Percentiles rank a stretch among this genome's conserved stretches.
Conservation (phyloP, 352 stramenopile species). For the Phytophthora litchii region DNA sequence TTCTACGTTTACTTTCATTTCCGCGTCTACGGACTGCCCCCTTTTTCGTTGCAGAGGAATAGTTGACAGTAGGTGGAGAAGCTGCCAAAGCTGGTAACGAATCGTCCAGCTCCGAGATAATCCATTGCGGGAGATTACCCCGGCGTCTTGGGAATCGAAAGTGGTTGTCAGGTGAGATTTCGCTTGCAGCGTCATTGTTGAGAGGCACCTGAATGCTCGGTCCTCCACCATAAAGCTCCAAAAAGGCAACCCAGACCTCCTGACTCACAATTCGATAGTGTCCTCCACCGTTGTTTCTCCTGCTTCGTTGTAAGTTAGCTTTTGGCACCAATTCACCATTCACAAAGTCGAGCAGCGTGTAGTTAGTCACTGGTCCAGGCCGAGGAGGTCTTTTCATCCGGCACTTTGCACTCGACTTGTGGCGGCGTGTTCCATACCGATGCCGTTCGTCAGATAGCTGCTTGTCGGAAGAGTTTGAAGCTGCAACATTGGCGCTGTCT, state of each 20-base stretch:
- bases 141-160: slow-evolving; percentile 2
- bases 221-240: slow-evolving; percentile 63
- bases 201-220: slow-evolving; percentile 57
- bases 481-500: slow-evolving; percentile 12
- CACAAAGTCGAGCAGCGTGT: slow-evolving; percentile 68
- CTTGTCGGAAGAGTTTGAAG: background rate
- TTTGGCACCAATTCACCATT: slow-evolving; percentile 64
- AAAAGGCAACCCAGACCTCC: slow-evolving; percentile 71
- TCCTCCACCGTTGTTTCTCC: slow-evolving; percentile 38
- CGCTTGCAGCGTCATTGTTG: slow-evolving; percentile 9
- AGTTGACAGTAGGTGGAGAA: slow-evolving; percentile 8
- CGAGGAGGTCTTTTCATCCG: slow-evolving; percentile 26
- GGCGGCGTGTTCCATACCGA: slow-evolving; percentile 1
- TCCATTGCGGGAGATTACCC: slow-evolving; percentile 31
- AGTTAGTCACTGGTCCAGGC: slow-evolving; percentile 69
- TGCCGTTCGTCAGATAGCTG: slow-evolving; percentile 12
- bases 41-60: slow-evolving; percentile 23
- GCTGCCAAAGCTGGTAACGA: slow-evolving; percentile 26
- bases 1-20: slow-evolving; percentile 16
- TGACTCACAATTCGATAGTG: slow-evolving; percentile 73
- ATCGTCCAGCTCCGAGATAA: slow-evolving; percentile 66
- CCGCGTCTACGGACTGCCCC: slow-evolving; percentile 4
- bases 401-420: slow-evolving; percentile 18
- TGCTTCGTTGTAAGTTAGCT: slow-evolving; percentile 45
- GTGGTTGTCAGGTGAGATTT: background rate